phyloP scores from a whole-genome alignment of 495 filamentous ascomycete genomes.

The Xeromyces bisporus region DNA sequence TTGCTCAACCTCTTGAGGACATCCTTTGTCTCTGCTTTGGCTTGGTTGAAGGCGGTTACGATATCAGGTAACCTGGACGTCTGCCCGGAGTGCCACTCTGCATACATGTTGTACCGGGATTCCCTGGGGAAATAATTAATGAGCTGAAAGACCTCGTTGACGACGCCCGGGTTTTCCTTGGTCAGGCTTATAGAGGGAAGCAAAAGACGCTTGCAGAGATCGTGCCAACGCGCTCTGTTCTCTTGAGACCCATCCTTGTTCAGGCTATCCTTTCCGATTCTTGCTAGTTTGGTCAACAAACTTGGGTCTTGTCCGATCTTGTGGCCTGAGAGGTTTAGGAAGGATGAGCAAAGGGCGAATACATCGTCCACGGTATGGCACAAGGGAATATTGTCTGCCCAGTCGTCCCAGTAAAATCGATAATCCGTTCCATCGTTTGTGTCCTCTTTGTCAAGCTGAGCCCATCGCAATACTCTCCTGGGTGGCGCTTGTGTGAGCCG shows the following conservation, averaged over 20 bases:
- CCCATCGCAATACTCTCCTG: slow-evolving; percentile 56
- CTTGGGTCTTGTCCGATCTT: slow-evolving; percentile 71
- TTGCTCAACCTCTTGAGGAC: slow-evolving; percentile 72
- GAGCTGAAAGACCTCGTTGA: slow-evolving; percentile 70
- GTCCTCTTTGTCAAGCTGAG: slow-evolving; percentile 58
- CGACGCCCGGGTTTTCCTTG: slow-evolving; percentile 62
- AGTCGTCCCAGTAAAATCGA: slow-evolving; percentile 94
- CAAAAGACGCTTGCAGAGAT: slow-evolving; percentile 64
- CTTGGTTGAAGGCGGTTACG: slow-evolving; percentile 56
- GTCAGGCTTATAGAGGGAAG: slow-evolving; percentile 73
- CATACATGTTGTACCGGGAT: slow-evolving; percentile 74
- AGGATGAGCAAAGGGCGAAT: slow-evolving; percentile 67
- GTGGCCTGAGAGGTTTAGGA: slow-evolving; percentile 70
- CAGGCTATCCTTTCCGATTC: slow-evolving; percentile 66
- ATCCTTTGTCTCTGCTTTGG: slow-evolving; percentile 59
- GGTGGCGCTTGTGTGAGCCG: slow-evolving; percentile 35
- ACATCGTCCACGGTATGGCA: slow-evolving; percentile 85
- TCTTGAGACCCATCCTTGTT: slow-evolving; percentile 45
- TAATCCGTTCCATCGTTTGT: slow-evolving; percentile 57
- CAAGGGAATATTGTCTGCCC: slow-evolving; percentile 80
- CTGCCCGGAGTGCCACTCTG: slow-evolving; percentile 72
- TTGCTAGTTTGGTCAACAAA: slow-evolving; percentile 60
- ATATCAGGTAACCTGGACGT: slow-evolving; percentile 65
- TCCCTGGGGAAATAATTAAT: slow-evolving; percentile 60
- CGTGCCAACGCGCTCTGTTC: slow-evolving; percentile 59